phyloP scores from a whole-genome alignment of 306 rosid genomes.

The Vigna trinervia region DNA sequence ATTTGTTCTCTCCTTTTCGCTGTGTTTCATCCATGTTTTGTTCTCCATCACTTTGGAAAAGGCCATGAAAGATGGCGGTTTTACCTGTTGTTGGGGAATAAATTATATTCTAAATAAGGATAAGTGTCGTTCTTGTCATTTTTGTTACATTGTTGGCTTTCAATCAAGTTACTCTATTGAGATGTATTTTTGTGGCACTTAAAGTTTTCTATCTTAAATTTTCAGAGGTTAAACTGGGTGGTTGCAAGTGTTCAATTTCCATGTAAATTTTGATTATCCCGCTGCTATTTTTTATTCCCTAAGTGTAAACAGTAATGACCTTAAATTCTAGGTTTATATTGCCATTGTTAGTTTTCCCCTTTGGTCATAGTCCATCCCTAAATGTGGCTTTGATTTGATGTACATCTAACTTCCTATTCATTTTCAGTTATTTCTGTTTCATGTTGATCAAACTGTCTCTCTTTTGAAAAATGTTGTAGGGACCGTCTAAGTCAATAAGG shows the following conservation, averaged over 20 bases:
- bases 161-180: slow-evolving; percentile 1
- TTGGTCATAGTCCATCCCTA: background rate
- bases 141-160: background rate
- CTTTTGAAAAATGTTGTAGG: slow-evolving; percentile 4
- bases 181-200: background rate
- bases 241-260: background rate
- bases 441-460: slow-evolving; percentile 13
- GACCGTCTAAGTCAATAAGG: slow-evolving; percentile 46
- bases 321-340: background rate
- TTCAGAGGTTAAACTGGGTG: slow-evolving; percentile 8
- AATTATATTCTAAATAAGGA: background rate
- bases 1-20: background rate
- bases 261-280: slow-evolving; percentile 8
- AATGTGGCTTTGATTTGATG: slow-evolving; percentile 17
- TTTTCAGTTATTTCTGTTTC: slow-evolving; percentile 20
- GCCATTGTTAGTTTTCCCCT: slow-evolving; percentile 8
- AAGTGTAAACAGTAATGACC: background rate
- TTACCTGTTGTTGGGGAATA: background rate
- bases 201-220: background rate
- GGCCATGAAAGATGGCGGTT: background rate
- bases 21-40: background rate
- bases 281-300: background rate
- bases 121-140: slow-evolving; percentile 7
- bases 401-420: background rate
- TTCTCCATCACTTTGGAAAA: background rate